A percentile compares a stretch with the other conserved stretches of the same genome.
These are phyloP conservation scores for Priceomyces fermenticarens DNA, from an alignment of 805 yeast genomes.

Conservation along the genomic window DNA sequence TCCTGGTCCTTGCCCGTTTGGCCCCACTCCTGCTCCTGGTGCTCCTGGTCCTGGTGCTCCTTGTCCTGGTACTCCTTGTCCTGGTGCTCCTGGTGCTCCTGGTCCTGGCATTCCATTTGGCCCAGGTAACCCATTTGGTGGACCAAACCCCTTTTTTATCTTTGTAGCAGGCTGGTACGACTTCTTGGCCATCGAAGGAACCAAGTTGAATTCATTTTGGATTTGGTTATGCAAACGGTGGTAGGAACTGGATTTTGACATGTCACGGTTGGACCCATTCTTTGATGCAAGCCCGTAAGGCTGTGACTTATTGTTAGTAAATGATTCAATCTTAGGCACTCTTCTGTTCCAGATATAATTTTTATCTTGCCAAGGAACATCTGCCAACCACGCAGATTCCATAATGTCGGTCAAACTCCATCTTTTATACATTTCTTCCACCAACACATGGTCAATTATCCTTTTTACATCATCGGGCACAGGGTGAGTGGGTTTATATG, in stretches of 20 bases:
- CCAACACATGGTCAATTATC: slow-evolving; percentile 30
- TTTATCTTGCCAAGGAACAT: slow-evolving; percentile 39
- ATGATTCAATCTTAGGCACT: slow-evolving; percentile 26
- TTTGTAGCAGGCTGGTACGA: slow-evolving; percentile 33
- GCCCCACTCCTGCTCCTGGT: no score
- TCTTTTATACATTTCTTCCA: slow-evolving; percentile 30
- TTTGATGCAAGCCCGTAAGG: slow-evolving; percentile 24
- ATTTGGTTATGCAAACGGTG: slow-evolving; percentile 40
- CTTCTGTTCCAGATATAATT: slow-evolving; percentile 37
- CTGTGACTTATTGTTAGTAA: slow-evolving; percentile 3
- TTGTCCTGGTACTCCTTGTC: no score
- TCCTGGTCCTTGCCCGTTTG: no score
- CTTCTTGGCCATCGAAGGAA: slow-evolving; percentile 29
- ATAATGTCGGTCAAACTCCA: slow-evolving; percentile 32
- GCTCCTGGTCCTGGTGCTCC: no score
- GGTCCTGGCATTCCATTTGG: no score
- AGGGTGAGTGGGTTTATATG: slow-evolving; percentile 32
- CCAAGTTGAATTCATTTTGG: slow-evolving; percentile 29
- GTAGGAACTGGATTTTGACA: slow-evolving; percentile 34
- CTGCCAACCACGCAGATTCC: slow-evolving; percentile 34
- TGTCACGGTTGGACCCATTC: slow-evolving; percentile 34
- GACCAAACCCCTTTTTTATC: slow-evolving; percentile 18
- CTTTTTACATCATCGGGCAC: slow-evolving; percentile 26
- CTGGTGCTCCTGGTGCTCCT: no score
- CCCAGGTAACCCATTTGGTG: slow-evolving; percentile 3